These are phyloP conservation scores for Limnomonas spitsbergensis DNA, from an alignment of 139 green algal genomes.

Conservation along the genomic window DNA sequence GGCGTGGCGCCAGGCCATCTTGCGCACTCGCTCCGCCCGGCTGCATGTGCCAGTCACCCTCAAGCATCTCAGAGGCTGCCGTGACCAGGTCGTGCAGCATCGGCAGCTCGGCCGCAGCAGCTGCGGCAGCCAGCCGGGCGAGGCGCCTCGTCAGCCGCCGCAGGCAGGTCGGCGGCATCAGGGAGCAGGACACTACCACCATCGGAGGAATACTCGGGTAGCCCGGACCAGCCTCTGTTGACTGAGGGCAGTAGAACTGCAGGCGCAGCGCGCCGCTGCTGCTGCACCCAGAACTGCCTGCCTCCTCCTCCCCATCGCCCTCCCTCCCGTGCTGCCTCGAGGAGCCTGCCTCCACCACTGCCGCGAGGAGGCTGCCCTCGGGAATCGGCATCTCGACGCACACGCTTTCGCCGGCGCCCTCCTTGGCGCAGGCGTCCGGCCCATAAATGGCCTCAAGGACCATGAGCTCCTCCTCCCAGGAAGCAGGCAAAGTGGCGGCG, in stretches of 20 bases:
- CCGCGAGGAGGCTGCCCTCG: conserved; percentile 21
- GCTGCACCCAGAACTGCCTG: neutral
- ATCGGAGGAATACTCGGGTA: conserved; percentile 54
- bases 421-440: conserved; percentile 28
- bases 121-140: conserved; percentile 13
- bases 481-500: neutral
- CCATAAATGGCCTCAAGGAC: conserved; percentile 76
- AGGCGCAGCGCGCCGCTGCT: conserved; percentile 37
- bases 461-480: conserved; percentile 63
- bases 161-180: conserved; percentile 27
- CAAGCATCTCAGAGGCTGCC: conserved; percentile 9
- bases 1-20: neutral
- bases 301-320: neutral
- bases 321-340: neutral
- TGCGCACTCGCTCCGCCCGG: neutral
- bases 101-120: neutral
- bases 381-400: conserved; percentile 7
- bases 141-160: conserved; percentile 50
- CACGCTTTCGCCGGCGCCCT: conserved; percentile 7
- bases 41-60: conserved; percentile 7
- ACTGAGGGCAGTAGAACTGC: conserved; percentile 17
- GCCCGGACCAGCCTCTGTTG: neutral
- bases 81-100: conserved; percentile 9
- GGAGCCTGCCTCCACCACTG: neutral
- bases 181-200: conserved; percentile 25